phyloP scores from a whole-genome alignment of 2,329 filamentous ascomycete species.

The Diplodia seriata region DNA sequence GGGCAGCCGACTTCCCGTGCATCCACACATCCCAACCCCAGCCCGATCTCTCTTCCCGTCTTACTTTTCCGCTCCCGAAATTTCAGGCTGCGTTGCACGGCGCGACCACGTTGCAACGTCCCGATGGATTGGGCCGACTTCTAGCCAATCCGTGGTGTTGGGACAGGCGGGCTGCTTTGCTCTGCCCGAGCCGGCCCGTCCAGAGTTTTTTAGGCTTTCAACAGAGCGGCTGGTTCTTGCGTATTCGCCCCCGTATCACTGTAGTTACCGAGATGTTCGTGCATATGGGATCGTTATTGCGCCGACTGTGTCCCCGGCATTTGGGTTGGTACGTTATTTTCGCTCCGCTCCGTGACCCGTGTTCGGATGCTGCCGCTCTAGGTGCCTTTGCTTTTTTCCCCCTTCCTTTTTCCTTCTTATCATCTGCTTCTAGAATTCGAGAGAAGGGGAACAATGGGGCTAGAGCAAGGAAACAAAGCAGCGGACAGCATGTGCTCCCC shows the following conservation, averaged over 20 bases:
- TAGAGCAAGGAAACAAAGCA: not conserved
- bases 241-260: not conserved
- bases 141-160: not conserved
- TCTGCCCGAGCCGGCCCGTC: not conserved
- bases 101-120: not conserved
- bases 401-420: not conserved
- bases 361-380: not conserved
- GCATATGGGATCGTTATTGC: not conserved
- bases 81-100: not conserved
- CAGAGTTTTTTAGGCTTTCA: not conserved
- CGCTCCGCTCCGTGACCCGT: not conserved
- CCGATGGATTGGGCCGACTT: not conserved
- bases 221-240: not conserved
- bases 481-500: not conserved
- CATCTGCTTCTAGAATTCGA: not conserved
- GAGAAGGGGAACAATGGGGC: not conserved
- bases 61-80: not conserved
- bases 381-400: too few relatives aligned
- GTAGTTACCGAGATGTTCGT: not conserved
- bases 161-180: not conserved
- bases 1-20: not conserved
- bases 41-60: not conserved
- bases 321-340: not conserved
- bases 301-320: not conserved
- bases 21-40: not conserved